Conservation (phyloP, 177 flowering plant species). For the Vitis hybrid region DNA sequence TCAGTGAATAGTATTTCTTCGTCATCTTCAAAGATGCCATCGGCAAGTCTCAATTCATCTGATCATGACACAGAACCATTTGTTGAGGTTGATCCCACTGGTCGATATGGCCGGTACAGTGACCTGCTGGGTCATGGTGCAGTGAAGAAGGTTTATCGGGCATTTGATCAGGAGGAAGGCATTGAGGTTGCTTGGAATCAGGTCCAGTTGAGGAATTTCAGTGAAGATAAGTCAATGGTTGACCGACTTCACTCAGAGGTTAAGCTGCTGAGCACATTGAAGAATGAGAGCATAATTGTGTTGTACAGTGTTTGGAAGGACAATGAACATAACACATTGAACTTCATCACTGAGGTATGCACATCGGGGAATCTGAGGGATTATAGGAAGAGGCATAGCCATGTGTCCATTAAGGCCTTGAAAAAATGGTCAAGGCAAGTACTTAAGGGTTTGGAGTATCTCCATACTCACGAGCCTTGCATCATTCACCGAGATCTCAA, state of each 20-base stretch:
- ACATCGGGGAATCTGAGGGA: constrained; percentile 45
- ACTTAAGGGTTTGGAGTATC: constrained; percentile 48
- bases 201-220: constrained; percentile 40
- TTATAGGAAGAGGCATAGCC: constrained; percentile 46
- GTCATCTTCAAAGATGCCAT: constrained; percentile 31
- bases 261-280: constrained; percentile 35
- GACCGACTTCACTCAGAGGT: constrained; percentile 46
- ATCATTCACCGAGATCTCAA: constrained; percentile 55
- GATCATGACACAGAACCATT: constrained; percentile 43
- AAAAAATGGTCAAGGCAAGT: constrained; percentile 56
- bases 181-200: constrained; percentile 75
- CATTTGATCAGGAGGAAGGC: constrained; percentile 67
- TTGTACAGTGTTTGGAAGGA: constrained; percentile 53
- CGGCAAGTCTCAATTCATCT: constrained; percentile 15
- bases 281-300: constrained; percentile 40
- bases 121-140: constrained; percentile 59
- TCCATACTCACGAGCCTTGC: constrained; percentile 50
- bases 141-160: constrained; percentile 64
- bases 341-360: constrained; percentile 55
- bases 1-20: no score
- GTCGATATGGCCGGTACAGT: constrained; percentile 56
- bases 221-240: constrained; percentile 39
- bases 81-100: constrained; percentile 60
- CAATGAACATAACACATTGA: constrained; percentile 31
- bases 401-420: constrained; percentile 47